These are phyloP conservation scores for Tetraselmis striata DNA, from an alignment of 139 green algal genomes.

Conservation along the genomic window DNA sequence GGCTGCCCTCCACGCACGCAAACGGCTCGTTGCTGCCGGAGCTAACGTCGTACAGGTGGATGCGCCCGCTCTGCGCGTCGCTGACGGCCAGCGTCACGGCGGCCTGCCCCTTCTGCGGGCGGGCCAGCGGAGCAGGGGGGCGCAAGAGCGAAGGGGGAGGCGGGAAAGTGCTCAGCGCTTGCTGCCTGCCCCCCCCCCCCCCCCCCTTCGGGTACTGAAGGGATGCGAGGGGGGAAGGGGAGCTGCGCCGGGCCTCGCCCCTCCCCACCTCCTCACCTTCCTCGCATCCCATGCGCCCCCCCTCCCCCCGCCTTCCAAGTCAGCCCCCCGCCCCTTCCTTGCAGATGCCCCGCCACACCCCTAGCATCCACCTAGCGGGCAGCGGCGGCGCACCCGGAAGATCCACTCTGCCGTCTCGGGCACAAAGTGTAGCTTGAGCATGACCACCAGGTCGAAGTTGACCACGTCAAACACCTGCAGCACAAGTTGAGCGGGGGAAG, in stretches of 20 bases:
- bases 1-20: constrained; percentile 35
- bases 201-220: too few species aligned
- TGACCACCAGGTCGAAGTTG: constrained; percentile 95
- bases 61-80: constrained; percentile 57
- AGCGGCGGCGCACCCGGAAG: constrained; percentile 65
- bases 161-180: too few species aligned
- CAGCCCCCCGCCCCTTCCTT: too few species aligned
- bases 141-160: too few species aligned
- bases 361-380: too few species aligned
- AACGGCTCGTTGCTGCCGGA: constrained; percentile 52
- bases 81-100: constrained; percentile 69
- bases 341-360: too few species aligned
- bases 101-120: constrained; percentile 55
- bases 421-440: constrained; percentile 78
- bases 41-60: constrained; percentile 77
- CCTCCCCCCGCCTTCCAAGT: too few species aligned
- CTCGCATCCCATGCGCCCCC: neutral
- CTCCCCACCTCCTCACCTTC: neutral
- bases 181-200: too few species aligned
- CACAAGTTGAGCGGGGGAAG: too few species aligned
- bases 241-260: too few species aligned
- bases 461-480: constrained; percentile 89
- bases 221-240: too few species aligned
- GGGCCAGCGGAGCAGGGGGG: too few species aligned
- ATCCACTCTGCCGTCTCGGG: constrained; percentile 80